Conservation (phyloP, 177 flowering plant species). For the Telopea speciosissima region DNA sequence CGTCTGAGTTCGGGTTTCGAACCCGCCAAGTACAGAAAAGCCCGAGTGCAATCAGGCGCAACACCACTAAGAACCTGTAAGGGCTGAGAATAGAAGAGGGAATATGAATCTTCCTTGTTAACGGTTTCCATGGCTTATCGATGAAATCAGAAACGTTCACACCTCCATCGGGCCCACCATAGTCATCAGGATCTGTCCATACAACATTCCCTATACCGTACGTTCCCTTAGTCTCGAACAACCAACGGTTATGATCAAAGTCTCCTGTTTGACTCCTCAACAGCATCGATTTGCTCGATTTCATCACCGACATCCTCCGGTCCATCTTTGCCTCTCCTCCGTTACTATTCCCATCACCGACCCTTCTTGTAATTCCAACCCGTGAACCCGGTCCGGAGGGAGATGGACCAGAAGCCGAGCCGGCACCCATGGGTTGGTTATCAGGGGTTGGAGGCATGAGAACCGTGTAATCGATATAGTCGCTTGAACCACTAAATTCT, state of each 20-base stretch:
- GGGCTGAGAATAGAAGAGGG: slow-evolving; percentile 67
- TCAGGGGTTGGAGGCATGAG: slow-evolving; percentile 92
- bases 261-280: slow-evolving; percentile 73
- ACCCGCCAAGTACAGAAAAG: slow-evolving; percentile 59
- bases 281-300: slow-evolving; percentile 56
- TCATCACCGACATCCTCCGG: slow-evolving; percentile 54
- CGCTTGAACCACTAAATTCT: slow-evolving; percentile 43
- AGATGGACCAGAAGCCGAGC: slow-evolving; percentile 4
- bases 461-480: slow-evolving; percentile 67
- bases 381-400: slow-evolving; percentile 14
- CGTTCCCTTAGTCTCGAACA: slow-evolving; percentile 77
- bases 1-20: slow-evolving; percentile 59
- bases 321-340: slow-evolving; percentile 35
- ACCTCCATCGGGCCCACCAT: slow-evolving; percentile 27
- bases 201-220: slow-evolving; percentile 83
- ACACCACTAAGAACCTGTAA: slow-evolving; percentile 51
- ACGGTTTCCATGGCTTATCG: slow-evolving; percentile 96
- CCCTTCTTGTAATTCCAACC: slow-evolving; percentile 9
- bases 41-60: slow-evolving; percentile 37
- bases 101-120: slow-evolving; percentile 62
- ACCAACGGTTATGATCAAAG: slow-evolving; percentile 86
- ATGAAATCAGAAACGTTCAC: slow-evolving; percentile 66
- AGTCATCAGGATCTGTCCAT: slow-evolving; percentile 43
- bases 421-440: slow-evolving; percentile 52
- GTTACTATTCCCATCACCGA: slow-evolving; percentile 10